Base-by-base conservation (phyloP, 2,329 filamentous ascomycete species). In the Colletotrichum sp. region DNA sequence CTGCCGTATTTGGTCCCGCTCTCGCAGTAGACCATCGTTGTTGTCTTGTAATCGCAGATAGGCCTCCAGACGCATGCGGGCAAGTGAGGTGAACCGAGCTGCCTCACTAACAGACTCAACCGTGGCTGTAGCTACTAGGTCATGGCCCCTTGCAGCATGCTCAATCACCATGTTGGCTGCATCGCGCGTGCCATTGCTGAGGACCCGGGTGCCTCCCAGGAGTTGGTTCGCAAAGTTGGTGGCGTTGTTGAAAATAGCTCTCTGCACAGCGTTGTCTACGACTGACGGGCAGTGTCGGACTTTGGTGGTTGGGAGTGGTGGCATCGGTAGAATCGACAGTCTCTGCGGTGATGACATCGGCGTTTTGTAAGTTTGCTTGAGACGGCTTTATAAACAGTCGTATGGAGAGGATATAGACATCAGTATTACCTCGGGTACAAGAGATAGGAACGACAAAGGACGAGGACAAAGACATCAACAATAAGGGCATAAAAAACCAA, bases 121-220 rank as follows among this genome's bases (percentile, higher is more conserved):
- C 8, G 36, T 43, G 36, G 16, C 16, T 18, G 36, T 18, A 6
- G 16, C 18, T 18, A 18, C 36, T 1, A 1, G 8, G 4, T 38
- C 2, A 1, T 5, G 36, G 0, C 36, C 36, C 1, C 16, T 18
- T 0, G 36, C 16, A 38, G 36, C 36, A 18, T 38, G 16, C 16
- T 38, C 36, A 3, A 38, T 2, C 1, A 38, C 36, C 36, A 38
- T 38, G 1, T 38, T 38, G 36, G 2, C 8, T 38, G 5, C 16
- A 1, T 18, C 36, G 16, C 36, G 16, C 0, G 16, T 9, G 1
- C 16, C 36, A 38, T 3, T 38, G 2, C 36, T 38, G 0, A 10
- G 1, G 5, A 43, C 36, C 16, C 36, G 16, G 4, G 16, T 3
- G 7, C 34, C 34, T 36, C 34, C 34, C 0, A 36, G 34, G 4